Conservation (phyloP, 139 green algal species). For the Raphidocelis subcapitata region DNA sequence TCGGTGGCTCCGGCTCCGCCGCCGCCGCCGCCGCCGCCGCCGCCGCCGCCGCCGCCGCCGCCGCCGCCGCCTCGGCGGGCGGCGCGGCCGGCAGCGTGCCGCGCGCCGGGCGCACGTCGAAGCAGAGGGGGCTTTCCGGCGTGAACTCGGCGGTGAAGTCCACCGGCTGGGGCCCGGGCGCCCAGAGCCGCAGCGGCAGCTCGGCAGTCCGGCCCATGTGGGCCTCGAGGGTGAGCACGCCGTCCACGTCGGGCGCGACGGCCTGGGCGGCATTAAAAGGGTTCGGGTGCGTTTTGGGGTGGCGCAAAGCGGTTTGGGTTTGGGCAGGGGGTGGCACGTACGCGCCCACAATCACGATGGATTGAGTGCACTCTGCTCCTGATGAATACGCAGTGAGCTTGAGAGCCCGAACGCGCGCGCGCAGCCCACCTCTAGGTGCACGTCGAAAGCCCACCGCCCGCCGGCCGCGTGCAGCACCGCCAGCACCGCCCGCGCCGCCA, state of each 20-base stretch:
- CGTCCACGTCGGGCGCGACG: conserved; percentile 36
- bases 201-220: conserved; percentile 29
- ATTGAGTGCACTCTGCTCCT: too few species aligned
- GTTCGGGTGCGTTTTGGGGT: too few species aligned
- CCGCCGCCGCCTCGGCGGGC: background rate
- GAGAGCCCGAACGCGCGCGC: too few species aligned
- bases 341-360: too few species aligned
- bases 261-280: conserved; percentile 31
- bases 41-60: background rate
- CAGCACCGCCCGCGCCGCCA: conserved; percentile 1
- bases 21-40: background rate
- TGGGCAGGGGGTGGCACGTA: too few species aligned
- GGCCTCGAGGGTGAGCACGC: conserved; percentile 34
- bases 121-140: conserved; percentile 36
- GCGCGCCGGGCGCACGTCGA: conserved; percentile 33
- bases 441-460: conserved; percentile 45
- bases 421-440: conserved; percentile 28
- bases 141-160: conserved; percentile 40
- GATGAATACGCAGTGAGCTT: too few species aligned
- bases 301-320: too few species aligned
- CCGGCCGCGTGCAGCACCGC: conserved; percentile 10
- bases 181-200: conserved; percentile 16
- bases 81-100: conserved; percentile 8
- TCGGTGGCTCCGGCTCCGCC: background rate
- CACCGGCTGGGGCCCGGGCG: conserved; percentile 6